Conservation (phyloP, 108 stramenopile genomes). For the Aureococcus anophagefferens region DNA sequence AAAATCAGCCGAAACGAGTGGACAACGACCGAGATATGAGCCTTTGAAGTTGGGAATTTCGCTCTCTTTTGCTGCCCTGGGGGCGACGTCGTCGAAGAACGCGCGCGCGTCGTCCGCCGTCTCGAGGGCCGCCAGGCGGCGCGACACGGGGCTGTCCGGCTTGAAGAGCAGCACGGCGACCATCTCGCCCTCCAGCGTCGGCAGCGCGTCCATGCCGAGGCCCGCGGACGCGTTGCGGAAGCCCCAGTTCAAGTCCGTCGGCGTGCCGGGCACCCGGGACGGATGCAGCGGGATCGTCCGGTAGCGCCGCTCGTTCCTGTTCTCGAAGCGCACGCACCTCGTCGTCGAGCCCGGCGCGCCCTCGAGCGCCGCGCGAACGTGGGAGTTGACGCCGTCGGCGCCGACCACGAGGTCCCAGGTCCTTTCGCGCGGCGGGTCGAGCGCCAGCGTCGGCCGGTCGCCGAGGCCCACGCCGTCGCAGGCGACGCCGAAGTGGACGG, state of each 20-base stretch:
- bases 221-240: conserved; percentile 56
- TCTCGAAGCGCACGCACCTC: too few species aligned
- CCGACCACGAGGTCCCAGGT: conserved; percentile 57
- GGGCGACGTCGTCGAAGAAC: conserved; percentile 54
- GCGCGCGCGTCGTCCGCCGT: conserved; percentile 48
- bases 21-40: too few species aligned
- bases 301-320: conserved; percentile 48
- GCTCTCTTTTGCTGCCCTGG: too few species aligned
- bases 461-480: too few species aligned
- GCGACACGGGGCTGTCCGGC: conserved; percentile 50
- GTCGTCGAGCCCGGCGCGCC: too few species aligned
- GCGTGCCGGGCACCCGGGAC: conserved; percentile 9
- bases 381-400: conserved; percentile 60
- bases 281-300: conserved; percentile 72
- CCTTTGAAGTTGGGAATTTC: too few species aligned
- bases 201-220: conserved; percentile 65
- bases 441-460: too few species aligned
- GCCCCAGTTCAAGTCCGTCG: conserved; percentile 37
- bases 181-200: conserved; percentile 44
- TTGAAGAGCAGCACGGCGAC: conserved; percentile 67
- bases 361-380: conserved; percentile 51
- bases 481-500: too few species aligned
- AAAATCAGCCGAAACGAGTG: too few species aligned
- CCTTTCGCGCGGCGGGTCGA: too few species aligned
- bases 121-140: conserved; percentile 38